A percentile compares a stretch with the other conserved stretches of the same genome.
Evolutionary conservation across 169 alveolate genomes (phyloP).

Genomic region (Cryptosporidium parvum): DNA sequence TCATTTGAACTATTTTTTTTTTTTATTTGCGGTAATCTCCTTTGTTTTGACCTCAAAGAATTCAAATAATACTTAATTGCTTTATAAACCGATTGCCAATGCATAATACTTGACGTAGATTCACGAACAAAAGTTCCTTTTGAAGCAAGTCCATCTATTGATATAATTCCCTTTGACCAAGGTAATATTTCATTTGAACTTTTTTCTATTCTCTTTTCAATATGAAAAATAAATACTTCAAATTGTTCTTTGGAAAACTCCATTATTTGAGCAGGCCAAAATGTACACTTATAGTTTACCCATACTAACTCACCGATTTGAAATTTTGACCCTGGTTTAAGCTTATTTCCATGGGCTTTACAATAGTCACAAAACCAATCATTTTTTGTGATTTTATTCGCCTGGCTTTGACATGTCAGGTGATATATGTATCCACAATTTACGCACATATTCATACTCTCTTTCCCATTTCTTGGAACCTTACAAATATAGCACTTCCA

Average conservation of each 20-base stretch:
- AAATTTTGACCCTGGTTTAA: conserved; percentile 32
- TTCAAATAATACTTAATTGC: conserved; percentile 40
- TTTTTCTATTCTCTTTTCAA: conserved; percentile 33
- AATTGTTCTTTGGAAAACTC: conserved; percentile 13
- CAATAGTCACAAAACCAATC: conserved; percentile 74
- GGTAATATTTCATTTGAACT: conserved; percentile 24
- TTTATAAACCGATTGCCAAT: conserved; percentile 64
- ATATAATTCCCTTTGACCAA: conserved; percentile 55
- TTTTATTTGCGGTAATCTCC: conserved; percentile 34
- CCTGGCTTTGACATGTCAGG: conserved; percentile 16
- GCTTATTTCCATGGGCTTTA: neutral
- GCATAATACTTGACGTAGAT: conserved; percentile 21
- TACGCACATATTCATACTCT: conserved; percentile 55
- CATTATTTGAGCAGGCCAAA: conserved; percentile 69
- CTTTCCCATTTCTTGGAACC: neutral
- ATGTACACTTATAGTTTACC: conserved; percentile 28
- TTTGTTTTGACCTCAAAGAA: conserved; percentile 39
- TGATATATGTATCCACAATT: conserved; percentile 66
- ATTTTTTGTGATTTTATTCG: neutral
- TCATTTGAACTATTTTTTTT: neutral
- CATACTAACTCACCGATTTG: conserved; percentile 72
- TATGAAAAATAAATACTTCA: conserved; percentile 48
- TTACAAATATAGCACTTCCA: conserved; percentile 59
- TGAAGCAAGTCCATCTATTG: conserved; percentile 63
- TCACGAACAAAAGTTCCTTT: conserved; percentile 60